Base-by-base conservation (phyloP, 139 green algal genomes). In the Picochlorum sp. region DNA sequence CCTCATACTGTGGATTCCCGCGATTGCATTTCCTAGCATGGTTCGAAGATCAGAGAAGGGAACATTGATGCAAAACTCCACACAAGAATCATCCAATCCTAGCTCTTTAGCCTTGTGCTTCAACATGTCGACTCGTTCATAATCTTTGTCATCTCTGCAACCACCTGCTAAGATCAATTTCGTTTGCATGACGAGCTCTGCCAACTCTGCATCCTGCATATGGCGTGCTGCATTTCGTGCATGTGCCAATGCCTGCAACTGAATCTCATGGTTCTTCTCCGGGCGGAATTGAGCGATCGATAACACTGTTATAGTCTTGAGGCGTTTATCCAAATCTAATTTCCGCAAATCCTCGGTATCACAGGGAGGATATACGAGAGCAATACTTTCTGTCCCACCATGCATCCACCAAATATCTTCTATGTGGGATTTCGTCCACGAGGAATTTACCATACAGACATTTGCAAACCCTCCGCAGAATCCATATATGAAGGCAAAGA, bases 1-100 rank as follows among this genome's bases (percentile, higher is more conserved):
- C 47, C 74, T 34, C 94, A 99, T 99, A 14, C 85, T 90, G 82
- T 98, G 93, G 72, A 98, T 74, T 15, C 94, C 94, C 1, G 74
- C 89, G 37, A 91, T 82, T 2, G 93, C 89, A 0, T 77, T 83
- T 11, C 79, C 85, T 57, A 98, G 79, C 68, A 92, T 70, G 59
- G 21, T 16, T 60, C 62, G 61, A 45, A 98, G 74, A 58, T 94
- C 80, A 1, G 21, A 52, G 54, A 80, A 92, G 4, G 81, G 52
- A 24, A 83, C 84, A 66, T 96, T 95, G 23, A 92, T 74, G 16
- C 56, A 46, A 38, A 76, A 76, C 16, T 76, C 67, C 9, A 80
- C 69, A 2, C 45, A 44, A 15, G 51, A 59, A 4, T 60, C 62
- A 32, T 21, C 51, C 6, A 85, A 32, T 11, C 71, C 68, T 46